Base-by-base conservation (phyloP, 225 moss, liverwort and hornwort species). In the Physcomitrium patens region DNA sequence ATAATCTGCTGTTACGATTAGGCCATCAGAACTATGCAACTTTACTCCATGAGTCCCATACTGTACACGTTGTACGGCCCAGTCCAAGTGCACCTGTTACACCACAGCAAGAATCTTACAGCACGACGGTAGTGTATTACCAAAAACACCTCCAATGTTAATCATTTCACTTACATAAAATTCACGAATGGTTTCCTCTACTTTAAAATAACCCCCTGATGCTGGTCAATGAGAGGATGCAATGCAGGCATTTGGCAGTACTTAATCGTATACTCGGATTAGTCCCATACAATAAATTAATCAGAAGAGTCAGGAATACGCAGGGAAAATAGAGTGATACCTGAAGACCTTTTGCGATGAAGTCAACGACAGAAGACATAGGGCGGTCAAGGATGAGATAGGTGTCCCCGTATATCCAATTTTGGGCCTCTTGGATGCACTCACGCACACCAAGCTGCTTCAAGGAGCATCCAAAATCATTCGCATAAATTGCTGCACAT, bases 381-480 rank as follows among this genome's bases (percentile, higher is more conserved):
- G 93, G 96, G 72, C 92, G 87, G 83, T 96, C 93, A 72, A 96
- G 90, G 67, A 93, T 89, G 68, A 93, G 87, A 74, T 96, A 96
- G 53, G 86, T 86, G 69, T 96, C 93, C 64, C 96, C 93, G 72
- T 89, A 92, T 55, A 86, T 86, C 96, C 96, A 96, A 48, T 89
- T 89, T 61, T 81, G 81, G 46, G 93, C 89, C 85, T 96, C 96
- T 62, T 86, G 80, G 19, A 93, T 93, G 83, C 93, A 96, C 82
- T 96, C 96, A 3, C 83, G 89, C 73, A 96, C 75, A 77, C 96
- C 93, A 59, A 96, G 93, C 76, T 87, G 89, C 82, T 92, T 90
- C 71, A 93, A 87, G 44, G 96, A 92, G 84, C 93, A 93, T 70
- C 96, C 96, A 83, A 92, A 96, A 80, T 96, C 96, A 84, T 96